Percentiles rank a stretch among this genome's conserved stretches.
Evolutionary conservation across 2,329 filamentous ascomycete species (phyloP).

Genomic region (Paramyrothecium roridum): DNA sequence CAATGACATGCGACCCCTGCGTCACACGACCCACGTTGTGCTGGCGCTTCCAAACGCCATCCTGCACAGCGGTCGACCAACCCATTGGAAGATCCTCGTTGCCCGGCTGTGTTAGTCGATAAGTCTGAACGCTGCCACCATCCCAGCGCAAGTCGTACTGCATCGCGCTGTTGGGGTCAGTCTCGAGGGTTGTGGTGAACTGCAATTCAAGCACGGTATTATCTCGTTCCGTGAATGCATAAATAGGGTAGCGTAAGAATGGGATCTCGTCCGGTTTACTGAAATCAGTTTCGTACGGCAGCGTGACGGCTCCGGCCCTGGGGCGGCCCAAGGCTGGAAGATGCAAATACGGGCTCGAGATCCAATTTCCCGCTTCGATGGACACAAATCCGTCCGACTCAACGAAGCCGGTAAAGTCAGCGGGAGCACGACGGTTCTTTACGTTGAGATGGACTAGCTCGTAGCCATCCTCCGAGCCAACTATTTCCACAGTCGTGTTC

Average conservation of each 20-base stretch:
- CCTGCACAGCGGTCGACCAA: conserved; percentile 46
- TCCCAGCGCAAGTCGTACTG: conserved; percentile 48
- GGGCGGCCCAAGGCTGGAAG: conserved; percentile 27
- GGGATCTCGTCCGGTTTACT: conserved; percentile 11
- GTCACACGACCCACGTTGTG: conserved; percentile 19
- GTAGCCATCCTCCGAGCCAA: conserved; percentile 32
- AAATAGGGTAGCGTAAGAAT: conserved; percentile 25
- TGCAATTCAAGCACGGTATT: conserved; percentile 26
- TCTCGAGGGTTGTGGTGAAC: conserved; percentile 42
- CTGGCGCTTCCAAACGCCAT: conserved; percentile 45
- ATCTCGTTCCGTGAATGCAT: conserved; percentile 20
- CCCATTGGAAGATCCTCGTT: conserved; percentile 38
- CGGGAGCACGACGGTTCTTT: conserved; percentile 18
- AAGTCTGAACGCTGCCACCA: conserved; percentile 26
- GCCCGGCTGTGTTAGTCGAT: conserved; percentile 22
- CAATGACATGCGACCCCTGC: conserved; percentile 23
- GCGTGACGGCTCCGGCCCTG: conserved; percentile 14
- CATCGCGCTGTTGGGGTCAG: conserved; percentile 45
- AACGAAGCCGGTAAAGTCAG: conserved; percentile 29
- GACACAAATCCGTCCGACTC: conserved; percentile 29
- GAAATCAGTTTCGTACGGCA: conserved; percentile 11
- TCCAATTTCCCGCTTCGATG: conserved; percentile 25
- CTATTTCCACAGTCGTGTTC: conserved; percentile 33
- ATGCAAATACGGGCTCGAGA: conserved; percentile 16
- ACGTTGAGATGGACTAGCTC: conserved; percentile 28